A percentile compares a stretch with the other conserved stretches of the same genome.
phyloP scores from a whole-genome alignment of 2,329 filamentous ascomycete genomes.

The Didymella sp. region DNA sequence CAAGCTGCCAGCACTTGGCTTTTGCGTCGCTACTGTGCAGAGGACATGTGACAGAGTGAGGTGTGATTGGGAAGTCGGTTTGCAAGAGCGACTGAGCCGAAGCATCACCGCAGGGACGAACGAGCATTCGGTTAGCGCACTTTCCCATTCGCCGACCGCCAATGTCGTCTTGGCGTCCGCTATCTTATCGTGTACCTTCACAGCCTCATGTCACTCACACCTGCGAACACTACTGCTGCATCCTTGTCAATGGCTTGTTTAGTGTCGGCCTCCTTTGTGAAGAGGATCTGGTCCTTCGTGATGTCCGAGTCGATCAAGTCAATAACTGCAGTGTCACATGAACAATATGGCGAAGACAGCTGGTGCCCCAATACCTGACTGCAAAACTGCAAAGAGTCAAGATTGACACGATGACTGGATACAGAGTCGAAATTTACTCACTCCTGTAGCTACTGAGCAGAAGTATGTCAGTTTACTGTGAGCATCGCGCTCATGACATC shows the following conservation, averaged over 20 bases:
- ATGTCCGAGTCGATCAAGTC: no score
- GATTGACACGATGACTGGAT: no score
- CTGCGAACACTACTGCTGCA: no score
- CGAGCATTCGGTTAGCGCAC: conserved; percentile 13
- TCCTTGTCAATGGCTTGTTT: no score
- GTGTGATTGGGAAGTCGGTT: conserved; percentile 5
- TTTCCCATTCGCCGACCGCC: conserved; percentile 3
- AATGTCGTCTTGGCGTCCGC: neutral
- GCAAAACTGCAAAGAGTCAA: no score
- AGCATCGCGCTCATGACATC: neutral
- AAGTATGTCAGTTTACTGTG: neutral
- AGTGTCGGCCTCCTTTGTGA: no score
- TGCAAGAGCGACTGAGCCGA: conserved; percentile 12
- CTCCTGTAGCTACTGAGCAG: neutral
- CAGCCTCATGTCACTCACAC: no score
- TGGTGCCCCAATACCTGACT: no score
- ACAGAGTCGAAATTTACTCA: no score
- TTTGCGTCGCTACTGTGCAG: conserved; percentile 7
- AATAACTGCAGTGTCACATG: no score
- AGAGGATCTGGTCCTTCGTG: no score
- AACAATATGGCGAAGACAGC: no score
- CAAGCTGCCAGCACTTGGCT: conserved; percentile 16
- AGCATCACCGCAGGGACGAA: conserved; percentile 15
- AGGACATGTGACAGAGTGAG: conserved; percentile 5
- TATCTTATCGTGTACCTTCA: neutral